Evolutionary conservation across 2,329 filamentous ascomycete genomes (phyloP).

Genomic region (Ascochyta koolunga): DNA sequence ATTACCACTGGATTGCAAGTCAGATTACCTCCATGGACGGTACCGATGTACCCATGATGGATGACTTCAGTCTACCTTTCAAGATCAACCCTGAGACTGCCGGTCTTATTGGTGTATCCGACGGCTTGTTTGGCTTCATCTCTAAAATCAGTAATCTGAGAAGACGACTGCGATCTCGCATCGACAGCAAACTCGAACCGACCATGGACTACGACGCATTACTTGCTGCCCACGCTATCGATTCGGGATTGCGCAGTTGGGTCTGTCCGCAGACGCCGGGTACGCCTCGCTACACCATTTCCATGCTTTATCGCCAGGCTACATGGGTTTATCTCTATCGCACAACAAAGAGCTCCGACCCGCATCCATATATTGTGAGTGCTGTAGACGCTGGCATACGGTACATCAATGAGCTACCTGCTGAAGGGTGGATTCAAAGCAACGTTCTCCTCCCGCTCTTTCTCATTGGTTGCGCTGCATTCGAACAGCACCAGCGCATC

Average conservation of each 20-base stretch:
- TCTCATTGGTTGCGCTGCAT: slow-evolving; percentile 66
- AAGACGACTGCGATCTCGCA: slow-evolving; percentile 73
- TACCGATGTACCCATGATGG: slow-evolving; percentile 59
- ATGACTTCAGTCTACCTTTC: slow-evolving; percentile 61
- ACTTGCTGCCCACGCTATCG: slow-evolving; percentile 75
- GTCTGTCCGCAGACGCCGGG: slow-evolving; percentile 62
- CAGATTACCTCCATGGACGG: slow-evolving; percentile 63
- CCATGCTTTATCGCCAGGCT: slow-evolving; percentile 66
- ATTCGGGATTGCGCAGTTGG: slow-evolving; percentile 77
- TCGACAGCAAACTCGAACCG: slow-evolving; percentile 66
- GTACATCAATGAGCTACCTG: slow-evolving; percentile 62
- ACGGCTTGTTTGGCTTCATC: slow-evolving; percentile 80
- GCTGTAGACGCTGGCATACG: slow-evolving; percentile 64
- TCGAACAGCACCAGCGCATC: slow-evolving; percentile 60
- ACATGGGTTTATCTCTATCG: slow-evolving; percentile 69
- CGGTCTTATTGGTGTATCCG: slow-evolving; percentile 77
- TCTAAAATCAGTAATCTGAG: slow-evolving; percentile 79
- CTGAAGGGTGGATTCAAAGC: slow-evolving; percentile 61
- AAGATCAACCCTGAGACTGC: slow-evolving; percentile 62
- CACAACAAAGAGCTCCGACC: slow-evolving; percentile 63
- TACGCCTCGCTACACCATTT: slow-evolving; percentile 61
- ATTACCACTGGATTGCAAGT: slow-evolving; percentile 74
- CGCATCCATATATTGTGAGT: slow-evolving; percentile 60
- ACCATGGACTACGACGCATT: slow-evolving; percentile 75
- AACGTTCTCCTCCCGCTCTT: slow-evolving; percentile 67